Evolutionary conservation across 2,329 filamentous ascomycete genomes (phyloP), one percentile per base, ranked within the genome.

Genomic region (Fusarium cyanostomum): DNA sequence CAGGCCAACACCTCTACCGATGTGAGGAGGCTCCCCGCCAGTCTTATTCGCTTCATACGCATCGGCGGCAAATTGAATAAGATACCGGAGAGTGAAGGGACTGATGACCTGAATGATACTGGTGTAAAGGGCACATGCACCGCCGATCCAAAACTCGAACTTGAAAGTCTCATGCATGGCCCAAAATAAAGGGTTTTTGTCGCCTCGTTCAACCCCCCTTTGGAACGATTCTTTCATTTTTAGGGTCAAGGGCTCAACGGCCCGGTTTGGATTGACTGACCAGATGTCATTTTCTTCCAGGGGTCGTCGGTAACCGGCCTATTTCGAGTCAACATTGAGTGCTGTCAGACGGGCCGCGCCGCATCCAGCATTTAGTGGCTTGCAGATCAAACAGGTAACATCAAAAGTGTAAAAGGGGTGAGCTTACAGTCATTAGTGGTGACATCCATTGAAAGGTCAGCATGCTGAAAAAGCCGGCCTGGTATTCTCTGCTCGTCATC

Each of bases 391-490:
- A 44, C 11, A 33, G 39, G 46, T 24, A 26, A 38, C 41, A 26
- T 31, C 10, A 12, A 57, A 41, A 50, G 43, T 30, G 12, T 34
- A 3, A 34, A 27, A 52, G 38, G 39, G 48, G 28, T 15, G 26
- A 46, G 80, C 85, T 78, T 75, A 90, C 89, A 63, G 78, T 83
- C 94, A 98, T 98, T 52, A 98, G 73, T 2, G 92, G 89, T 1
- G 88, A 87, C 83, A 97, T 94, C 94, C 94, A 98, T 74, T 92
- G 87, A 73, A 97, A 98, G 5, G 89, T 90, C 18, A 96, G 74
- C 54, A 82, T 74, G 77, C 92, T 96, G 63, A 95, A 84, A 71
- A 93, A 89, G 3, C 84, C 80, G 6, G 94, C 94, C 5, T 80
- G 82, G 73, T 92, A 82, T 77, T 97, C 94, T 61, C 84, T 85